A percentile compares a stretch with the other conserved stretches of the same genome.
Evolutionary conservation across 1,139 yeast genomes (phyloP).

Genomic region (Blastobotrys aristatus): DNA sequence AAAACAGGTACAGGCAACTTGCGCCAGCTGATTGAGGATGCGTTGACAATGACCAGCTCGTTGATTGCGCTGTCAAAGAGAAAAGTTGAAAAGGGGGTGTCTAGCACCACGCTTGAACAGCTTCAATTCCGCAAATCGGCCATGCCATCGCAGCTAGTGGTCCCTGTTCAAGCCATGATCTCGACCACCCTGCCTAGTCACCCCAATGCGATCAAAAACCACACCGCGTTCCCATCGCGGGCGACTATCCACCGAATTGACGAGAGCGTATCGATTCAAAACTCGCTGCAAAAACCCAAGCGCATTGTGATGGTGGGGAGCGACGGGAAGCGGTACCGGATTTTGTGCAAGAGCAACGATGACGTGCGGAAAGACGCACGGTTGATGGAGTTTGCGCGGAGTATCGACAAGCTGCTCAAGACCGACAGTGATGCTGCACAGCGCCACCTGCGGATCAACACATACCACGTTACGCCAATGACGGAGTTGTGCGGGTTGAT

Average conservation of each 20-base stretch:
- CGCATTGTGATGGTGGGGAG: constrained; percentile 73
- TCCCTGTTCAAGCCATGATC: constrained; percentile 75
- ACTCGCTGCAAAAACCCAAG: constrained; percentile 84
- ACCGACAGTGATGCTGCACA: constrained; percentile 68
- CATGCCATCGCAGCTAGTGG: constrained; percentile 63
- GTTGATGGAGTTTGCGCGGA: constrained; percentile 85
- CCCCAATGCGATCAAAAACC: constrained; percentile 41
- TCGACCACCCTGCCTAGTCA: constrained; percentile 58
- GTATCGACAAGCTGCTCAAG: constrained; percentile 68
- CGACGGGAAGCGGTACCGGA: constrained; percentile 63
- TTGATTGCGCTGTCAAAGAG: constrained; percentile 21
- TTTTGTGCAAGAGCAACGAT: constrained; percentile 81
- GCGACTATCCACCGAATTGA: constrained; percentile 54
- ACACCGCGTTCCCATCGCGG: constrained; percentile 51
- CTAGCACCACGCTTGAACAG: background rate
- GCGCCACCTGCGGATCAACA: constrained; percentile 63
- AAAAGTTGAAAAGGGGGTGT: constrained; percentile 3
- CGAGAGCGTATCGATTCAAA: constrained; percentile 60
- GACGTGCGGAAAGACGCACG: constrained; percentile 95
- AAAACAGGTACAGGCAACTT: background rate
- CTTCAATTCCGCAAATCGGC: constrained; percentile 17
- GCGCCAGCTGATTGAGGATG: constrained; percentile 21
- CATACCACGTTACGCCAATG: constrained; percentile 86
- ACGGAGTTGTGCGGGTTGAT: constrained; percentile 85
- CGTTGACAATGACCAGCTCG: constrained; percentile 32